phyloP scores from a whole-genome alignment of 345 rosid species.

The Excoecaria agallocha region DNA sequence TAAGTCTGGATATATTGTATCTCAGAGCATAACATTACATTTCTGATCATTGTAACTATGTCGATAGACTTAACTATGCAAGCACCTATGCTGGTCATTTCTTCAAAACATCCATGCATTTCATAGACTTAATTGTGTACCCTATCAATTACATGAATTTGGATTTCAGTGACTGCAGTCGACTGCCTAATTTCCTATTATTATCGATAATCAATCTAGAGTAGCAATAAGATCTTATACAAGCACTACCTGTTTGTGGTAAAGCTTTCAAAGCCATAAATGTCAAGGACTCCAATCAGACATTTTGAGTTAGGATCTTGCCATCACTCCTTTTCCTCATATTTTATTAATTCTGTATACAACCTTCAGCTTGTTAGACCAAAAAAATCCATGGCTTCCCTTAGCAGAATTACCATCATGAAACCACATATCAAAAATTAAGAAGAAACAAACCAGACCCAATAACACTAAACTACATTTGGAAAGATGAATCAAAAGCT shows the following conservation, averaged over 20 bases:
- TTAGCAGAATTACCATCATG: not conserved
- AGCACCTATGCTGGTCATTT: not conserved
- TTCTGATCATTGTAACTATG: not conserved
- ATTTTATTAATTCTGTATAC: too few relatives aligned
- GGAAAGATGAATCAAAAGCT: constrained; percentile 12
- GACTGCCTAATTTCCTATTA: not conserved
- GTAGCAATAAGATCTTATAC: not conserved
- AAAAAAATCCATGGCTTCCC: not conserved
- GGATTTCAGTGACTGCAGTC: not conserved
- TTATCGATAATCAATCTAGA: not conserved
- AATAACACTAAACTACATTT: not conserved
- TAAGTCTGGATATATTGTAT: not conserved
- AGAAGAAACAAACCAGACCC: not conserved
- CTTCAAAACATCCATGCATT: not conserved
- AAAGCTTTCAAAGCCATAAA: constrained; percentile 94
- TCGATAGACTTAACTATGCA: not conserved
- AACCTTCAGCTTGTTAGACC: constrained; percentile 6
- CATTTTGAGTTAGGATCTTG: constrained; percentile 46
- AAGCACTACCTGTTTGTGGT: constrained; percentile 64
- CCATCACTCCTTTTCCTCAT: too few relatives aligned
- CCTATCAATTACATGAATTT: not conserved
- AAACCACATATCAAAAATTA: not conserved
- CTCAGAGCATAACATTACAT: not conserved
- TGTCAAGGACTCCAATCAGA: constrained; percentile 85
- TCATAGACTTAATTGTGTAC: not conserved